Conservation (phyloP, 768 basidiomycete species). For the Clitopilus passeckerianus region DNA sequence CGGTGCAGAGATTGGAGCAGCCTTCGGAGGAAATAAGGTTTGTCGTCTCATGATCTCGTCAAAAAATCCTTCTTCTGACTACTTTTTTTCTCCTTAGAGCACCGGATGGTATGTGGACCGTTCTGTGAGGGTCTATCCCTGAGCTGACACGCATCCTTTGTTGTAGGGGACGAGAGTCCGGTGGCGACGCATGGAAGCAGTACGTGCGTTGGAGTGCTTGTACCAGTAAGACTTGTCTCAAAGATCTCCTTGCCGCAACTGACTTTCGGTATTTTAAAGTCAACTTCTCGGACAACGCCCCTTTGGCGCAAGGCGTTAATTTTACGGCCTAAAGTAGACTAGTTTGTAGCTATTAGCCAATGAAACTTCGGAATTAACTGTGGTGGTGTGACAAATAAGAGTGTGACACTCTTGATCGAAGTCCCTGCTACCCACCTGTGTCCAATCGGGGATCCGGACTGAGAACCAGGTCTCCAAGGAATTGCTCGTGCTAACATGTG, state of each 20-base stretch:
- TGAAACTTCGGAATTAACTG: not conserved
- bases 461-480: not conserved
- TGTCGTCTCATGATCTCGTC: constrained; percentile 16
- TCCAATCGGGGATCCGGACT: constrained; percentile 3
- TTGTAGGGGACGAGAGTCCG: constrained; percentile 88
- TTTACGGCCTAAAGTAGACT: constrained; percentile 48
- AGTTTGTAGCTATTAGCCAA: not conserved
- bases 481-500: constrained; percentile 11
- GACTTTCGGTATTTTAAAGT: constrained; percentile 29
- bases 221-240: constrained; percentile 42
- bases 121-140: constrained; percentile 15
- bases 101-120: constrained; percentile 66
- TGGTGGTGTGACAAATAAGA: not conserved
- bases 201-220: constrained; percentile 91
- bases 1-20: constrained; percentile 66
- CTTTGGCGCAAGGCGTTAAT: constrained; percentile 89
- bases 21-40: constrained; percentile 94
- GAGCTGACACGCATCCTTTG: constrained; percentile 6
- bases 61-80: constrained; percentile 13
- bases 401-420: not conserved
- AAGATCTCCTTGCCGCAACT: constrained; percentile 3
- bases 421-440: not conserved
- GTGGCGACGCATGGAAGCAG: constrained; percentile 99
- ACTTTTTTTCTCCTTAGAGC: constrained; percentile 40
- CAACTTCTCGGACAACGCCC: constrained; percentile 87